Conservation (phyloP, 2,329 filamentous ascomycete genomes). For the Thermoascus crustaceus region DNA sequence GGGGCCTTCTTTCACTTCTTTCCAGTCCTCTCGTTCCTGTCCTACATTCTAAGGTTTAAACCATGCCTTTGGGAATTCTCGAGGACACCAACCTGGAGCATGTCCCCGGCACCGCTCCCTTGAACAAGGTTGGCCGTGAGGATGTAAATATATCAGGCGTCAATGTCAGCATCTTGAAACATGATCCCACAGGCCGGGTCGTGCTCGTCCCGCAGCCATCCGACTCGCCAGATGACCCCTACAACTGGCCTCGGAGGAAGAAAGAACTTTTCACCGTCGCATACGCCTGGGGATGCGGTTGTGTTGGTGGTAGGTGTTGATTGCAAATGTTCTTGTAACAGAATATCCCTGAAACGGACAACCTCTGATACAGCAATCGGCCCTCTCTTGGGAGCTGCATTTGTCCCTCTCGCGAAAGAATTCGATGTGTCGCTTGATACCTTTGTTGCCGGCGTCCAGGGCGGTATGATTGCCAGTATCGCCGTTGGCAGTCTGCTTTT, state of each 20-base stretch:
- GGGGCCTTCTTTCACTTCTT: too few species aligned
- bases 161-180: slow-evolving; percentile 22
- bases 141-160: slow-evolving; percentile 14
- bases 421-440: slow-evolving; percentile 23
- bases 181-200: slow-evolving; percentile 21
- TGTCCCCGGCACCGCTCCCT: slow-evolving; percentile 23
- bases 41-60: too few species aligned
- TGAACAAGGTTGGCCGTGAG: slow-evolving; percentile 13
- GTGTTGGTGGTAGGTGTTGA: slow-evolving; percentile 30
- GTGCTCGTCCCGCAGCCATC: slow-evolving; percentile 21
- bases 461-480: slow-evolving; percentile 27
- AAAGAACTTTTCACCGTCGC: slow-evolving; percentile 34
- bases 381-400: slow-evolving; percentile 31
- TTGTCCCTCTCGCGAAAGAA: slow-evolving; percentile 25
- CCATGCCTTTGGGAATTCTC: slow-evolving; percentile 24
- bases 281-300: slow-evolving; percentile 33
- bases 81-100: slow-evolving; percentile 23
- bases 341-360: neutral
- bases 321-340: neutral
- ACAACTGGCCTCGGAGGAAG: slow-evolving; percentile 18
- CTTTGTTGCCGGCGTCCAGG: slow-evolving; percentile 30
- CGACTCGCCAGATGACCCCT: slow-evolving; percentile 18
- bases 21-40: too few species aligned
- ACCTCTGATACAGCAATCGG: slow-evolving; percentile 25
- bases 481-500: slow-evolving; percentile 29